Base-by-base conservation (phyloP, 352 stramenopile species). In the Pythium chondricola region DNA sequence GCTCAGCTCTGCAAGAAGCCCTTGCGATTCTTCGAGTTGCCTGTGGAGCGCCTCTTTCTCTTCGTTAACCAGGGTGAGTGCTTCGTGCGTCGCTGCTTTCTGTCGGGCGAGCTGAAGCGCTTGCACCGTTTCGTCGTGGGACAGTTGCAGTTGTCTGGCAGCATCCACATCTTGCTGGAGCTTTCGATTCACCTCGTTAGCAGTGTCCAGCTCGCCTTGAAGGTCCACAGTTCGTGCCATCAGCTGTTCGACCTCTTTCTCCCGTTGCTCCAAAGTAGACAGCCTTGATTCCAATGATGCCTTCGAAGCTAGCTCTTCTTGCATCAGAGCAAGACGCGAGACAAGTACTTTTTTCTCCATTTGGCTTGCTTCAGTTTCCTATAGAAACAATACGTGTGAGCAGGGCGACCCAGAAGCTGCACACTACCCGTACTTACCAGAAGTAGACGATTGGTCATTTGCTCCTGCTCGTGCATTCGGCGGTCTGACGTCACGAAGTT, bases 51-150 rank as follows among this genome's bases (percentile, higher is more conserved):
- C 52, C 8, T 65, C 51, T 18, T 83, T 85, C 39, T 88, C 77
- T 41, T 83, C 70, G 9, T 78, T 69, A 3, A 88, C 39, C 0
- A 88, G 43, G 9, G 58, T 54, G 11, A 88, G 43, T 11, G 77
- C 77, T 44, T 88, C 77, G 22, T 88, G 64, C 0, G 59, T 83
- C 2, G 63, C 71, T 22, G 69, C 62, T 30, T 83, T 86, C 48
- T 85, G 65, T 9, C 77, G 46, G 17, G 65, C 74, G n/a, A 83
- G 69, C 38, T 88, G 77, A 9, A 88, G 64, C 13, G 68, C 74
- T 53, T 81, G 74, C 4, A 88, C 77, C n/a, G 74, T 88, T 8
- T 88, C 77, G 29, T 88, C 77, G 14, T 88, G 65, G 6, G 77
- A 88, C 6, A 84, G 57, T 32, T 80, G 64, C 20, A 69, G 17